Evolutionary conservation across 148 eudicot species (phyloP).

Genomic region (Silene latifolia): DNA sequence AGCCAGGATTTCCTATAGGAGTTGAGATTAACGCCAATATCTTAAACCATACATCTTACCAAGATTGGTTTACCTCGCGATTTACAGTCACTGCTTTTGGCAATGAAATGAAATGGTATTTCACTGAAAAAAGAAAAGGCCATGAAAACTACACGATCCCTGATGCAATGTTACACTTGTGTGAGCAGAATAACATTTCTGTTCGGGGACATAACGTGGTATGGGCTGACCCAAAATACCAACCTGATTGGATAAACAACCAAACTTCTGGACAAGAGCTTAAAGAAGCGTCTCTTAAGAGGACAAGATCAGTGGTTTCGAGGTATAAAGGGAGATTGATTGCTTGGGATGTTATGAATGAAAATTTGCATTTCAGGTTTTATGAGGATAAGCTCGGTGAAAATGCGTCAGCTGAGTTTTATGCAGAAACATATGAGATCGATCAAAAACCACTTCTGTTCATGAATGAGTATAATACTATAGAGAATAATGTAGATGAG

Average conservation of each 20-base stretch:
- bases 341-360: slow-evolving; percentile 82
- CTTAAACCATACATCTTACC: slow-evolving; percentile 39
- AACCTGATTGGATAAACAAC: slow-evolving; percentile 33
- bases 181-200: slow-evolving; percentile 34
- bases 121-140: slow-evolving; percentile 32
- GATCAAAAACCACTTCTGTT: slow-evolving; percentile 44
- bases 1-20: slow-evolving; percentile 48
- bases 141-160: slow-evolving; percentile 34
- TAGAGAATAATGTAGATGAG: slow-evolving; percentile 40
- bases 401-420: slow-evolving; percentile 49
- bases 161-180: slow-evolving; percentile 38
- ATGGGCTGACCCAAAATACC: slow-evolving; percentile 43
- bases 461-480: slow-evolving; percentile 61
- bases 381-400: slow-evolving; percentile 49
- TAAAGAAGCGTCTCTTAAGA: slow-evolving; percentile 25
- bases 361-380: slow-evolving; percentile 47
- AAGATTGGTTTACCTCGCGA: slow-evolving; percentile 53
- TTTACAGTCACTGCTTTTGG: slow-evolving; percentile 45
- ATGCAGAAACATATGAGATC: slow-evolving; percentile 34
- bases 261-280: slow-evolving; percentile 26
- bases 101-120: slow-evolving; percentile 49
- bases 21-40: slow-evolving; percentile 46
- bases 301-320: slow-evolving; percentile 43
- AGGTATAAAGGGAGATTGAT: slow-evolving; percentile 52
- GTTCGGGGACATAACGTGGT: slow-evolving; percentile 41